Base-by-base conservation (phyloP, 148 eudicot genomes). In the Polygonum aviculare region DNA sequence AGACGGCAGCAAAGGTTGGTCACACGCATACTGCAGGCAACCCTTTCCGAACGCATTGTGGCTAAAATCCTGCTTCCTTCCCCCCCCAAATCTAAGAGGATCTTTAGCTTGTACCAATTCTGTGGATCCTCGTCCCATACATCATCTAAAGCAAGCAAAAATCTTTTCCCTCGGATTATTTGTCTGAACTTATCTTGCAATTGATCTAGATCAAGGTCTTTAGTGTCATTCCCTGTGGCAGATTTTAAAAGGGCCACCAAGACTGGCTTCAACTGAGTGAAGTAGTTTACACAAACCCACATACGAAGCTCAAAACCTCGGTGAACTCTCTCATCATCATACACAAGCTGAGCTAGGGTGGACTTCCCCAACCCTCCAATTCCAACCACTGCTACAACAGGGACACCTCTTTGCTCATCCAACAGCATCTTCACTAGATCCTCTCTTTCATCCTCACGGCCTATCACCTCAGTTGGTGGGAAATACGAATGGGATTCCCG, bases 221-320 rank as follows among this genome's bases (percentile, higher is more conserved):
- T 14, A 79, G 2, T 39, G 21, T 45, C 77, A 50, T 49, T 49
- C 33, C 51, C n/a, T 1, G 76, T 79, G 4, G 78, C 73, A 9
- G 82, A 79, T 50, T 19, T 35, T 44, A 83, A 9, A 18, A 83
- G 63, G 14, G 72, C 79, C 38, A 49, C 69, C 10, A 80, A 26
- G 16, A 75, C 52, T 35, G n/a, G 22, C 18, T 80, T 72, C 10
- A 83, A 47, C 47, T 62, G 12, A 11, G 72, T 59, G 14, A 77
- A 73, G 33, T 83, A 78, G 18, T 77, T 51, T n/a, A 79, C 22
- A 55, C 78, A 79, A 9, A 69, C 78, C 85, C 85, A 82, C 69
- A 79, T 63, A 51, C 72, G 69, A 5, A 69, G 12, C 50, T 74
- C 50, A 70, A 83, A 83, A 1, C 78, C 21, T 18, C 70, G 22